Evolutionary conservation across 345 rosid species (phyloP).

Genomic region (Brassica cretica): DNA sequence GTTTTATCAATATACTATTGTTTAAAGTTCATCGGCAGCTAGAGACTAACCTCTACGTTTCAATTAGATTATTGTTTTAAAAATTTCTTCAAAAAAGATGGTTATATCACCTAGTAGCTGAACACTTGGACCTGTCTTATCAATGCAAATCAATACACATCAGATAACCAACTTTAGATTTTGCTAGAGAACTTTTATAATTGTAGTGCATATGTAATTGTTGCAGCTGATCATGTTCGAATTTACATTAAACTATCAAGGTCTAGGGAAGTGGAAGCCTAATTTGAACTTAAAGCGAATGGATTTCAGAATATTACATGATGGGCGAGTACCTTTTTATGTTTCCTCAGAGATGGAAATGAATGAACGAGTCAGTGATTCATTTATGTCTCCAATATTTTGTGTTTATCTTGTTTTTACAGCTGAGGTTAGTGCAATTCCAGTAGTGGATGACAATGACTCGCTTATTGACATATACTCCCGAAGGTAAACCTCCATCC

Average conservation of each 20-base stretch:
- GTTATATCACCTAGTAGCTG: slow-evolving; percentile 19
- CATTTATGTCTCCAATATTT: slow-evolving; percentile 5
- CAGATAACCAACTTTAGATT: slow-evolving; percentile 5
- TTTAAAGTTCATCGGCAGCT: not conserved
- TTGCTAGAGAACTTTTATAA: not conserved
- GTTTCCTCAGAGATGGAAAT: no score
- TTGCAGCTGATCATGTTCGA: slow-evolving; percentile 4
- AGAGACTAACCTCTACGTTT: slow-evolving; percentile 5
- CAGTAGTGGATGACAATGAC: slow-evolving; percentile 82
- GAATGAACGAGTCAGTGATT: not conserved
- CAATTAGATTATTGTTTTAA: not conserved
- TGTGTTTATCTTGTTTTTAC: slow-evolving; percentile 35
- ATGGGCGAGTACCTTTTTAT: not conserved
- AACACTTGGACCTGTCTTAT: slow-evolving; percentile 6
- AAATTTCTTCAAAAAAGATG: slow-evolving; percentile 1
- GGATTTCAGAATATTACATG: not conserved
- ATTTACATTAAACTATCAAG: not conserved
- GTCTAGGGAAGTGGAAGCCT: not conserved
- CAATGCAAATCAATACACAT: not conserved
- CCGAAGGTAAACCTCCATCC: slow-evolving; percentile 54
- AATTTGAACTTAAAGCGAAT: not conserved
- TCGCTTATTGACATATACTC: slow-evolving; percentile 78
- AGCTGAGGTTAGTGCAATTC: slow-evolving; percentile 95
- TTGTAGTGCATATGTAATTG: not conserved
- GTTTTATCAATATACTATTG: not conserved